Conservation (phyloP, 1,139 yeast species). For the Saccharomyces pastorianus region DNA sequence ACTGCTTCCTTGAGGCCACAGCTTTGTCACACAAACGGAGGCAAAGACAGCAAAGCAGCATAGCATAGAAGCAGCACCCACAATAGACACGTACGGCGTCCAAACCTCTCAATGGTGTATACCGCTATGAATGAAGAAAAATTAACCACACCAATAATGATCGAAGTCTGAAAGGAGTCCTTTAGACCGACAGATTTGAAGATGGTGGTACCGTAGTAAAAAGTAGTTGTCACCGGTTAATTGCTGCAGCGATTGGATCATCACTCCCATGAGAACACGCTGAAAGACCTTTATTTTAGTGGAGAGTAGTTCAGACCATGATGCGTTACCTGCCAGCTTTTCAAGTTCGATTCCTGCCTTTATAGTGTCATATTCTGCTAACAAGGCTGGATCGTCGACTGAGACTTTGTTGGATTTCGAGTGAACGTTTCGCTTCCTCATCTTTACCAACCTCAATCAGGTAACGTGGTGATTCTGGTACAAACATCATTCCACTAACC, state of each 20-base stretch:
- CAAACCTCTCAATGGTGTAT: conserved; percentile 54
- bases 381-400: conserved; percentile 38
- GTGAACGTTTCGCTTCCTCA: conserved; percentile 46
- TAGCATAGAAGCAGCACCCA: conserved; percentile 55
- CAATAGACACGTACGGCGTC: conserved; percentile 56
- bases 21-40: conserved; percentile 51
- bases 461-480: conserved; percentile 75
- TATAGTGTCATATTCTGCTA: conserved; percentile 49
- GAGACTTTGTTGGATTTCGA: conserved; percentile 39
- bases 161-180: conserved; percentile 65
- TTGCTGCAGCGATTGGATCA: conserved; percentile 61
- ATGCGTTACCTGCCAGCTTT: conserved; percentile 29
- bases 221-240: conserved; percentile 70
- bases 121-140: conserved; percentile 64
- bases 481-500: conserved; percentile 46
- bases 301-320: conserved; percentile 32
- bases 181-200: conserved; percentile 62
- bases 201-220: conserved; percentile 67
- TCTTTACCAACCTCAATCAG: conserved; percentile 44
- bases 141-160: conserved; percentile 65
- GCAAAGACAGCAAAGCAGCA: conserved; percentile 55
- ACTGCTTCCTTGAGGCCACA: conserved; percentile 42
- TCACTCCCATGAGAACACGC: conserved; percentile 54
- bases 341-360: conserved; percentile 50
- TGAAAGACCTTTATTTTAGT: conserved; percentile 37